Conservation (phyloP, 306 rosid genomes). For the Quercus dentata region DNA sequence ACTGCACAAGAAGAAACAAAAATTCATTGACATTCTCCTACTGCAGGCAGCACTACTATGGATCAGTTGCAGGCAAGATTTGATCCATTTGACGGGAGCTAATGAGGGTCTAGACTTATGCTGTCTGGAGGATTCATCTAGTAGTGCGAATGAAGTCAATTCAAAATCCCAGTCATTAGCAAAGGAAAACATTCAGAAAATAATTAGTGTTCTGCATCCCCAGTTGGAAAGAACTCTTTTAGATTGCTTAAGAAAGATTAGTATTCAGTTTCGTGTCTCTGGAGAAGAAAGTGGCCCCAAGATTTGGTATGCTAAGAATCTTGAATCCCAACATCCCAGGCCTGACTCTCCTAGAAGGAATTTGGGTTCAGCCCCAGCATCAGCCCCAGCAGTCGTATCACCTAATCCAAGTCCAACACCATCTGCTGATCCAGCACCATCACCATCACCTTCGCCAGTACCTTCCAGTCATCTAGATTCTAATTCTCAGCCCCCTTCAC, state of each 20-base stretch:
- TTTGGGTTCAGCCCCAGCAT: conserved; percentile 36
- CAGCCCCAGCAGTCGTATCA: conserved; percentile 29
- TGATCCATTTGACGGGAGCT: conserved; percentile 47
- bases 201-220: conserved; percentile 43
- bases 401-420: conserved; percentile 13
- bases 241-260: conserved; percentile 57
- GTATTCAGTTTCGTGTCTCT: conserved; percentile 29
- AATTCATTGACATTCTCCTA: conserved; percentile 32
- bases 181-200: conserved; percentile 37
- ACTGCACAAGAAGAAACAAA: conserved; percentile 21
- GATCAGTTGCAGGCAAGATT: conserved; percentile 60
- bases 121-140: conserved; percentile 33
- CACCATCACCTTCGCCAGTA: conserved; percentile 17
- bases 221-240: conserved; percentile 53
- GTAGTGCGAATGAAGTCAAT: conserved; percentile 29
- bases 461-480: conserved; percentile 18
- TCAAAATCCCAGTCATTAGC: conserved; percentile 32
- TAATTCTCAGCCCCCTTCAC: neutral
- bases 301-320: conserved; percentile 36
- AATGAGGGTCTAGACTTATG: conserved; percentile 36
- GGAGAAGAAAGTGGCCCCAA: conserved; percentile 52
- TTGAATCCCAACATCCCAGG: conserved; percentile 33
- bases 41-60: conserved; percentile 69
- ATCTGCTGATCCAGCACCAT: conserved; percentile 9
- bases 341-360: conserved; percentile 53